phyloP scores from a whole-genome alignment of 1,284 basidiomycete genomes.

The Pascua sp. region DNA sequence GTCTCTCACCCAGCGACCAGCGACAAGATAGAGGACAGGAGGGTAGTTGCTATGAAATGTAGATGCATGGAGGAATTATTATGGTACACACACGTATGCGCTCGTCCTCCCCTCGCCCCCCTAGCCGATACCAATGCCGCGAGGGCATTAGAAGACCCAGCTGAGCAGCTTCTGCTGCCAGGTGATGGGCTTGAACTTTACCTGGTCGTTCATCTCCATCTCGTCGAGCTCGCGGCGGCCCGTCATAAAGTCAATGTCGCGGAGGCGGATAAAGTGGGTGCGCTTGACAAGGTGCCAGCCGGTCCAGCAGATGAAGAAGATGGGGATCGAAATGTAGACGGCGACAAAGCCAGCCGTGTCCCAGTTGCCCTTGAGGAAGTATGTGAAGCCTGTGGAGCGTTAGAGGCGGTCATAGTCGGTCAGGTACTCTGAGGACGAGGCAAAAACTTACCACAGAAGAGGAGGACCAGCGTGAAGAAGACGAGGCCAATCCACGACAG shows the following conservation, averaged over 20 bases:
- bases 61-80: too few species aligned
- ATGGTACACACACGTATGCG: too few species aligned
- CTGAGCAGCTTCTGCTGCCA: constrained; percentile 24
- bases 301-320: constrained; percentile 54
- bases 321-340: constrained; percentile 46
- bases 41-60: too few species aligned
- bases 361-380: constrained; percentile 63
- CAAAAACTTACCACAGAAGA: constrained; percentile 22
- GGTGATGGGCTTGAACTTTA: constrained; percentile 24
- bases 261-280: constrained; percentile 55
- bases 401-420: constrained; percentile 31
- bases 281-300: constrained; percentile 60
- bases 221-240: constrained; percentile 62
- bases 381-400: constrained; percentile 49
- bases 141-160: constrained; percentile 27
- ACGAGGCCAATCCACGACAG: constrained; percentile 22
- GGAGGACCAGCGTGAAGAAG: constrained; percentile 38
- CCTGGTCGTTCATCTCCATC: constrained; percentile 52
- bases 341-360: constrained; percentile 42
- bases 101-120: too few species aligned
- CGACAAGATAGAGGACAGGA: too few species aligned
- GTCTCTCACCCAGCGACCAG: too few species aligned
- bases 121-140: too few species aligned
- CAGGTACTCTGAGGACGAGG: constrained; percentile 10
- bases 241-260: constrained; percentile 63